Percentiles rank a stretch among this genome's conserved stretches.
phyloP scores from a whole-genome alignment of 441 rosid genomes.

The Arabidopsis lyrata region DNA sequence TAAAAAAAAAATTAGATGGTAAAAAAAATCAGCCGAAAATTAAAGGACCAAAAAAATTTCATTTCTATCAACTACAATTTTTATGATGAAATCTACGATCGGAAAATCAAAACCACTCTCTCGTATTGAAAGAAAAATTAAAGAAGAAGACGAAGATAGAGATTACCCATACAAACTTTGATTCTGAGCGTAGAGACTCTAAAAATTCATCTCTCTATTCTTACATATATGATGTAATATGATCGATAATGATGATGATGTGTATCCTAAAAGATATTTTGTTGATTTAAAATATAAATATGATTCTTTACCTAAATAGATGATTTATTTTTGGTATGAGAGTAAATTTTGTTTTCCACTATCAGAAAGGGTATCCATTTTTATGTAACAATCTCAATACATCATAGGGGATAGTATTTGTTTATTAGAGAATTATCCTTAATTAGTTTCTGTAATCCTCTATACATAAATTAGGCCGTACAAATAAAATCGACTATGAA shows the following conservation, averaged over 20 bases:
- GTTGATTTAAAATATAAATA: neutral
- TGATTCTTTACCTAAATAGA: neutral
- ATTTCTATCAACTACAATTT: conserved; percentile 15
- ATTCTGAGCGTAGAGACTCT: neutral
- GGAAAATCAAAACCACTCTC: conserved; percentile 5
- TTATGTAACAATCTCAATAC: too few relatives aligned
- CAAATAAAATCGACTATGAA: too few relatives aligned
- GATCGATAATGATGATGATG: too few relatives aligned
- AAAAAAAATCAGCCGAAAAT: too few relatives aligned
- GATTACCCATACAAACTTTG: neutral
- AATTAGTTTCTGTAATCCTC: too few relatives aligned
- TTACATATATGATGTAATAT: neutral
- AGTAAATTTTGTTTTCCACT: neutral
- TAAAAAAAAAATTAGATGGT: too few relatives aligned
- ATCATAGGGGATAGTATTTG: too few relatives aligned
- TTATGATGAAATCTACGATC: conserved; percentile 14
- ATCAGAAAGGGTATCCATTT: neutral
- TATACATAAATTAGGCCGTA: too few relatives aligned
- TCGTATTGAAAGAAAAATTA: neutral
- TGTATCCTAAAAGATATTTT: neutral
- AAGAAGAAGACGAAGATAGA: neutral
- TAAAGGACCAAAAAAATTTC: too few relatives aligned
- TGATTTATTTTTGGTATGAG: neutral
- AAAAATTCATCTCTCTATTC: neutral
- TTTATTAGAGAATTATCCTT: too few relatives aligned